Evolutionary conservation across 192 early-diverging fungal species (phyloP), one percentile per base, ranked within the genome.

Genomic region (Backusella westeae): DNA sequence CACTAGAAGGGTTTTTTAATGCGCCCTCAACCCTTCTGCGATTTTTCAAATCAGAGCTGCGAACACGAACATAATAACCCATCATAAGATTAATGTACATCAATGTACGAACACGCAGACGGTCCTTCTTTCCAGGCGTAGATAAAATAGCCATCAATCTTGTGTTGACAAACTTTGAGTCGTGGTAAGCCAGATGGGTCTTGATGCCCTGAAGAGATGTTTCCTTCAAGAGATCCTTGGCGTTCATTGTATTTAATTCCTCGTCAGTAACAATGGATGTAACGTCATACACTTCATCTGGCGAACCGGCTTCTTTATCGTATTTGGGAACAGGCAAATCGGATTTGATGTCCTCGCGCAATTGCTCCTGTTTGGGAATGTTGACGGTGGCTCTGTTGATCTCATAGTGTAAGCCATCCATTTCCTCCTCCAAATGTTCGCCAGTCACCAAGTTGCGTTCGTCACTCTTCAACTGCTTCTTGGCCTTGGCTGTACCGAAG

Each of bases 401-500:
- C 2, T 89, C 87, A 17, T 85, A 86, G 36, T 89, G 89, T 68
- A 97, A 91, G 19, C 86, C 85, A 46, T 83, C 84, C 75, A 88
- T 91, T 19, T 90, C 90, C 46, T 81, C 86, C 65, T 89, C 78
- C 77, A 97, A 76, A 0, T 84, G 80, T 39, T 89, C 88, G 72
- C 92, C 91, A 35, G 94, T 90, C 73, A 98, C 92, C 72, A 90
- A 89, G 82, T 98, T 98, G 78, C 93, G 92, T 79, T 96, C 96
- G 70, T 89, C 83, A 21, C 93, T 91, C 17, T 88, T 87, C 74
- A 98, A 92, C 74, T 91, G 86, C 70, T 96, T 88, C 74, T 93
- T 91, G 66, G 88, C 83, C 86, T 97, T 97, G 85, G 95, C 94
- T 71, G 93, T 96, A 77, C 97, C 97, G 80, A 99, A 99, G 19